Evolutionary conservation across 2,329 filamentous ascomycete species (phyloP).

Genomic region (Didymella pinodella): DNA sequence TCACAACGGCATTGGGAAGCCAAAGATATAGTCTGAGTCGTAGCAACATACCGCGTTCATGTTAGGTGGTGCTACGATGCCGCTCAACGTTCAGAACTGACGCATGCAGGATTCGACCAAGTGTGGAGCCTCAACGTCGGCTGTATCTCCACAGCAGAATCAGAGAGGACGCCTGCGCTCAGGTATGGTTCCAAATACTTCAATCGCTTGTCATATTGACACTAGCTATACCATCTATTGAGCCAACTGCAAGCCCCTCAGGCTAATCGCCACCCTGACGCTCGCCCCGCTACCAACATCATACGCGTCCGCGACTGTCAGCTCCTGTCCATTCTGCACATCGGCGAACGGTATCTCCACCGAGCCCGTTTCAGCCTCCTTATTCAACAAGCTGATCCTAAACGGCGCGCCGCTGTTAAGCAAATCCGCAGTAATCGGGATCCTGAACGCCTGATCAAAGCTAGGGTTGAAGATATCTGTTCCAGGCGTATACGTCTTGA

Average conservation of each 20-base stretch:
- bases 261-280: constrained; percentile 36
- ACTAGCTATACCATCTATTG: background rate
- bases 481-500: constrained; percentile 56
- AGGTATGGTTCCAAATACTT: too few species aligned
- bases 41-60: too few species aligned
- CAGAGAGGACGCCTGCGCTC: too few species aligned
- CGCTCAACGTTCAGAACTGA: too few species aligned
- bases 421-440: constrained; percentile 52
- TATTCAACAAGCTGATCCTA: constrained; percentile 41
- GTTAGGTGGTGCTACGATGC: too few species aligned
- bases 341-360: constrained; percentile 39
- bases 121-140: too few species aligned
- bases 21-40: too few species aligned
- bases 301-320: constrained; percentile 32
- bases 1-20: too few species aligned
- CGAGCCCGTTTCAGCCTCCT: constrained; percentile 35
- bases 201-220: too few species aligned
- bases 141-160: too few species aligned
- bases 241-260: constrained; percentile 35
- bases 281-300: constrained; percentile 39
- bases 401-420: constrained; percentile 33
- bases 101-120: too few species aligned
- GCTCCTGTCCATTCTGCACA: constrained; percentile 33
- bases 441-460: constrained; percentile 57
- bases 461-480: constrained; percentile 59